Evolutionary conservation across 2,329 filamentous ascomycete species (phyloP).

Genomic region (Niveomyces coronatus): DNA sequence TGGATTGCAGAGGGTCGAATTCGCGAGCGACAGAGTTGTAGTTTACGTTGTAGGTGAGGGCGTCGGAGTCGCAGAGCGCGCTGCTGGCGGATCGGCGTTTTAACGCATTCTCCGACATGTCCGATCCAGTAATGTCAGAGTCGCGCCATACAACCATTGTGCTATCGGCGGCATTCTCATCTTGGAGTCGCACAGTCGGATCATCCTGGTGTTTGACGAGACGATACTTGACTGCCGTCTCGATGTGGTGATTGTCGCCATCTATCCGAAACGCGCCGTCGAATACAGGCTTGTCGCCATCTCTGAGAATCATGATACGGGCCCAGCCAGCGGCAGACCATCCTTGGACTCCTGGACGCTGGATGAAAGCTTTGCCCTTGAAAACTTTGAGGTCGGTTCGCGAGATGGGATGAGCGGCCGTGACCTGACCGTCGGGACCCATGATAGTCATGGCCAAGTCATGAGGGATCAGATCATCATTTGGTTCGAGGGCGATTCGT

Average conservation of each 20-base stretch:
- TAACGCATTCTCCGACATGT: constrained; percentile 45
- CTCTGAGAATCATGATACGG: constrained; percentile 63
- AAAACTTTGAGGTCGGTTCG: constrained; percentile 71
- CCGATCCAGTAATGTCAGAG: constrained; percentile 58
- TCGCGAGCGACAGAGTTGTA: constrained; percentile 53
- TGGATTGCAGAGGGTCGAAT: constrained; percentile 46
- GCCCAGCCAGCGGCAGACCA: constrained; percentile 86
- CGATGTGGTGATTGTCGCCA: constrained; percentile 78
- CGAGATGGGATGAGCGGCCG: constrained; percentile 56
- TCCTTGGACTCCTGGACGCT: constrained; percentile 44
- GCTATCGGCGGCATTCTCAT: constrained; percentile 45
- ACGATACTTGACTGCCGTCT: constrained; percentile 63
- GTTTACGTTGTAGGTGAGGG: constrained; percentile 68
- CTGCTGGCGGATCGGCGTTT: constrained; percentile 41
- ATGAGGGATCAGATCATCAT: constrained; percentile 76
- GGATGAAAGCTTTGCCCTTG: constrained; percentile 67
- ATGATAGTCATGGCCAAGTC: constrained; percentile 66
- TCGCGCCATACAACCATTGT: constrained; percentile 89
- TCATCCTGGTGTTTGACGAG: constrained; percentile 63
- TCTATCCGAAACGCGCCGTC: constrained; percentile 79
- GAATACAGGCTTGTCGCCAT: constrained; percentile 72
- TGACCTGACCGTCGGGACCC: constrained; percentile 58
- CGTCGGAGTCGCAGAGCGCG: constrained; percentile 59
- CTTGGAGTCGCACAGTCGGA: constrained; percentile 43
- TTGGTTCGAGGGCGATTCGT: constrained; percentile 75